phyloP scores from a whole-genome alignment of 192 early-diverging fungal genomes.

The Rhizophlyctis rosea region DNA sequence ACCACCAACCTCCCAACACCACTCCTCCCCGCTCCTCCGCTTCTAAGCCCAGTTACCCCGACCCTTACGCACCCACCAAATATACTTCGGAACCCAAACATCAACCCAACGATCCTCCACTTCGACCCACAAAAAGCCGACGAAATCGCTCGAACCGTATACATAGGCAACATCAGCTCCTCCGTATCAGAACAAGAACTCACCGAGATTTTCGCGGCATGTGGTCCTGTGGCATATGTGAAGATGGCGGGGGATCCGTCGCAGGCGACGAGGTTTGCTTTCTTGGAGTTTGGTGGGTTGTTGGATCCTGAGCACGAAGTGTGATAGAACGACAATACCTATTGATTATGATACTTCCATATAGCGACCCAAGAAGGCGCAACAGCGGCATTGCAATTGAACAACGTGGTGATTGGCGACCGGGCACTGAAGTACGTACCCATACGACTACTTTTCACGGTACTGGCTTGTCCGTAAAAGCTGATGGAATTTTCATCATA shows the following conservation, averaged over 20 bases:
- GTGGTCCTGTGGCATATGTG: conserved; percentile 66
- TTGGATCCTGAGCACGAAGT: neutral
- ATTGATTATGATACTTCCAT: neutral
- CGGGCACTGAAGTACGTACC: conserved; percentile 54
- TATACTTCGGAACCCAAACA: conserved; percentile 38
- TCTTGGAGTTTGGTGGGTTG: conserved; percentile 69
- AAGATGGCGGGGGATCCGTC: conserved; percentile 74
- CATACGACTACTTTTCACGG: no score
- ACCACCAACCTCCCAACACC: neutral
- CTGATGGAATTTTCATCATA: conserved; percentile 8
- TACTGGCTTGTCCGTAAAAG: conserved; percentile 10
- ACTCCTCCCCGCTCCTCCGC: conserved; percentile 20
- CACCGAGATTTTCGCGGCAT: conserved; percentile 55
- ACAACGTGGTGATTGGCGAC: conserved; percentile 62
- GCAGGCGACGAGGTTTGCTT: conserved; percentile 69
- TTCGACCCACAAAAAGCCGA: conserved; percentile 67
- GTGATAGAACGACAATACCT: neutral
- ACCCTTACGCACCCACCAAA: conserved; percentile 41
- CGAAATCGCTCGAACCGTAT: conserved; percentile 73
- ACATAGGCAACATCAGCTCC: conserved; percentile 68
- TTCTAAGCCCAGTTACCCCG: conserved; percentile 14
- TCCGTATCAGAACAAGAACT: conserved; percentile 58
- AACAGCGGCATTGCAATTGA: conserved; percentile 59
- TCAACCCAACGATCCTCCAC: conserved; percentile 51
- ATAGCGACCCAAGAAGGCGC: conserved; percentile 49